Conservation (phyloP, 306 rosid genomes). For the Elaeagnus macrophylla region DNA sequence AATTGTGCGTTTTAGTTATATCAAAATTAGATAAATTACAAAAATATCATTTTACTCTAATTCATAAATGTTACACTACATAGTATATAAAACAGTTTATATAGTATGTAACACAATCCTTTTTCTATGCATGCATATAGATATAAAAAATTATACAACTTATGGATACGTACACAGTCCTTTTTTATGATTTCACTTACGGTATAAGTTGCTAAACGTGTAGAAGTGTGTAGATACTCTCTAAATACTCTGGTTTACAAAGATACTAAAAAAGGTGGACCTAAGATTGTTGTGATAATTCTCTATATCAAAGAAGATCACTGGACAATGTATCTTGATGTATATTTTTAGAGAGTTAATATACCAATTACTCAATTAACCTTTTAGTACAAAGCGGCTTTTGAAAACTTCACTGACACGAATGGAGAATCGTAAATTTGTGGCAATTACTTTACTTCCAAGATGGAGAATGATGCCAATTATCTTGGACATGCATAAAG, state of each 20-base stretch:
- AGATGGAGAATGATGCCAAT: conserved; percentile 93
- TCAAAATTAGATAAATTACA: no score
- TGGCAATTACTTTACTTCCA: neutral
- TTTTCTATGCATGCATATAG: no score
- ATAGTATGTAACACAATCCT: no score
- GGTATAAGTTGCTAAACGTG: no score
- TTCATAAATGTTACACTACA: no score
- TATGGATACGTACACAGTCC: no score
- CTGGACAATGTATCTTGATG: conserved; percentile 89
- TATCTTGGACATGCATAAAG: no score
- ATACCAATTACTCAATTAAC: neutral
- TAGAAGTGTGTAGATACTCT: conserved; percentile 19
- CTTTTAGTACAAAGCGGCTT: conserved; percentile 3
- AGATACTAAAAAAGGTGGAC: conserved; percentile 84
- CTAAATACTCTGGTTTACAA: conserved; percentile 93
- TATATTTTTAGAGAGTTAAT: conserved; percentile 87
- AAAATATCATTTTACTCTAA: no score
- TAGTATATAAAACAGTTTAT: no score
- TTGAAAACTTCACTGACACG: conserved; percentile 11
- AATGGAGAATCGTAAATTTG: neutral
- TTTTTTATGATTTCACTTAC: conserved; percentile 11
- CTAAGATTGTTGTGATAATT: conserved; percentile 90
- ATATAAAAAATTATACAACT: no score
- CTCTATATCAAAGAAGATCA: conserved; percentile 80
- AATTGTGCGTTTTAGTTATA: no score